These are phyloP conservation scores for Puya raimondii DNA, from an alignment of 176 grass and related monocot species.

Conservation along the genomic window DNA sequence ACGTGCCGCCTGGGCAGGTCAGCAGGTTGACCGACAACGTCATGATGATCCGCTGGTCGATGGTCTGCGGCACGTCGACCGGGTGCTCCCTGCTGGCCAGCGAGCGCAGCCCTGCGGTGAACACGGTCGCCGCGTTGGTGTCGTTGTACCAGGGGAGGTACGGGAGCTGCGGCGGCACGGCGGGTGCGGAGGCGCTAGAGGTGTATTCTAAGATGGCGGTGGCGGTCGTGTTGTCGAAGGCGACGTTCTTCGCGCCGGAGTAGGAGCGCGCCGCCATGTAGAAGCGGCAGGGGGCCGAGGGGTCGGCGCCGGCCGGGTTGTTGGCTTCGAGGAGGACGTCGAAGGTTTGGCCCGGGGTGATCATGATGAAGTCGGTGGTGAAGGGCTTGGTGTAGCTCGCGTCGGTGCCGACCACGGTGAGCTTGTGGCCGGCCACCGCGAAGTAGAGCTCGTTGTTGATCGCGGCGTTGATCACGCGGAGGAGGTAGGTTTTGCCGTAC, in stretches of 20 bases:
- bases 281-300: constrained; percentile 2
- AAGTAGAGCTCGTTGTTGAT: constrained; percentile 19
- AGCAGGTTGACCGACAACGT: constrained; percentile 1
- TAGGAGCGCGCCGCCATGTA: constrained; percentile 18
- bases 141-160: constrained; percentile 4
- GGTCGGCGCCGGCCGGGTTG: neutral
- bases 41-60: constrained; percentile 10
- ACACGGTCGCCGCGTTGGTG: neutral
- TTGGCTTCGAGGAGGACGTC: constrained; percentile 11
- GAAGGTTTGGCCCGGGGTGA: constrained; percentile 15
- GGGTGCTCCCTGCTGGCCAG: constrained; percentile 6
- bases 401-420: constrained; percentile 19
- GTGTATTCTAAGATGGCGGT: constrained; percentile 25
- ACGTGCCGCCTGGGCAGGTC: neutral
- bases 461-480: constrained; percentile 21
- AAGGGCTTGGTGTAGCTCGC: constrained; percentile 17
- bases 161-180: neutral
- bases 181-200: neutral
- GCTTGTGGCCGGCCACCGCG: constrained; percentile 10
- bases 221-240: constrained; percentile 8
- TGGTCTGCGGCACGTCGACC: constrained; percentile 2
- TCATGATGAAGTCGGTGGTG: constrained; percentile 8
- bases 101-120: constrained; percentile 7
- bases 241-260: neutral
- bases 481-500: constrained; percentile 9